Base-by-base conservation (phyloP, 192 early-diverging fungal species). In the Coemansia sp. region DNA sequence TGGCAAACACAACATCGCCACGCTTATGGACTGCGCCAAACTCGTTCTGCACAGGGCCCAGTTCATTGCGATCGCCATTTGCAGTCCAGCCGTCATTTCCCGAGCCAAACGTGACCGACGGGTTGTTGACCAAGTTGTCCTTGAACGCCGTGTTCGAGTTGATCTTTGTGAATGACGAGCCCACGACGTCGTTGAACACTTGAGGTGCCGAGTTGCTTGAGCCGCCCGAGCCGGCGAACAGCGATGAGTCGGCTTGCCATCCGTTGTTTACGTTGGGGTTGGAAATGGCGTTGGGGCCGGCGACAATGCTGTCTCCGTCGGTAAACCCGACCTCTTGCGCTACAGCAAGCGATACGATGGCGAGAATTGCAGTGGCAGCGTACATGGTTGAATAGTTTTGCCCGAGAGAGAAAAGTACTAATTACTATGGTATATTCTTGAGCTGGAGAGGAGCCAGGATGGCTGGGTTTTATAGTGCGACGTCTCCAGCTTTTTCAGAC, bases 221-320 rank as follows among this genome's bases (percentile, higher is more conserved):
- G 14, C 26, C 49, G 12, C 53, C 60, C 21, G 68, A 8, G 14
- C 45, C 47, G 57, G 61, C 25, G 10, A 71, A 64, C 23, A 77
- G 65, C 23, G 74, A 81, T 10, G 72, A 74, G 57, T 81, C 78
- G 6, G 69, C 56, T 66, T 75, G 72, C 72, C 72, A 71, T 53
- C 77, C 77, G 59, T 80, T 80, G 68, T 80, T 80, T 60, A 80
- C 65, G 50, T 74, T 74, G 39, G 72, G 78, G 69, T 74, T 75
- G 19, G 78, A 75, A 55, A 81, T 52, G 45, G 69, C 78, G 63
- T 69, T 81, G 19, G 78, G 57, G 4, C 72, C 78, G 23, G 57
- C 62, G 37, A 65, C 69, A 5, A 75, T 38, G 69, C 63, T 75
- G 47, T 69, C 17, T 1, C 66, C 78, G 27, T 67, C 72, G 47